These are phyloP conservation scores for Vanderwaltozyma verrucispora DNA, from an alignment of 805 yeast genomes.

Conservation along the genomic window DNA sequence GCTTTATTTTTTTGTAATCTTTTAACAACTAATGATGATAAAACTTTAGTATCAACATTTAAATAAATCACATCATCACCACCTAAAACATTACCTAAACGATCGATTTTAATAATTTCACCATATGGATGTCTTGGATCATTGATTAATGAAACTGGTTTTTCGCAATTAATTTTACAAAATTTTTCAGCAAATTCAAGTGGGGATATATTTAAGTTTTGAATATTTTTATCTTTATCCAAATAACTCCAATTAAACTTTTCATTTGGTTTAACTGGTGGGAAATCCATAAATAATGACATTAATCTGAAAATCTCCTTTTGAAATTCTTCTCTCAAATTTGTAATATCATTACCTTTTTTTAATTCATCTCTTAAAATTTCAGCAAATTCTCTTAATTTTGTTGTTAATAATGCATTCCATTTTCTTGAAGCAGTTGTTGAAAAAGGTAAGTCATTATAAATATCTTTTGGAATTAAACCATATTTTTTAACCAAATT, in stretches of 20 bases:
- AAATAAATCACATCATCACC: conserved; percentile 65
- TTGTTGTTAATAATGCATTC: conserved; percentile 54
- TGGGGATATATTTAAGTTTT: conserved; percentile 48
- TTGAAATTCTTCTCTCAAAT: conserved; percentile 40
- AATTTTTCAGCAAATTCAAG: conserved; percentile 47
- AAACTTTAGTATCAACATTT: conserved; percentile 48
- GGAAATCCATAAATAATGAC: conserved; percentile 62
- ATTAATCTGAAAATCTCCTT: conserved; percentile 55
- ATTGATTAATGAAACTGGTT: conserved; percentile 57
- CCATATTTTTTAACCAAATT: conserved; percentile 76
- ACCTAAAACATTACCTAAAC: conserved; percentile 62
- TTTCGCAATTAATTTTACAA: conserved; percentile 41
- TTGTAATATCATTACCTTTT: conserved; percentile 32
- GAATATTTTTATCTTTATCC: conserved; percentile 55
- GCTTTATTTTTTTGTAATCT: conserved; percentile 67
- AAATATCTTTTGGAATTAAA: conserved; percentile 60
- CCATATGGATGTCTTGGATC: conserved; percentile 73
- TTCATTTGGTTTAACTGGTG: conserved; percentile 61
- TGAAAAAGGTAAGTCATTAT: conserved; percentile 56
- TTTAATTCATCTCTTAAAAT: conserved; percentile 38
- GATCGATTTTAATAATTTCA: conserved; percentile 56
- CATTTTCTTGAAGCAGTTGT: conserved; percentile 41
- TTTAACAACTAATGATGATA: conserved; percentile 53
- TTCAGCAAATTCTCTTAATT: conserved; percentile 72
- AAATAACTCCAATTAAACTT: conserved; percentile 63